Evolutionary conservation across 2,329 filamentous ascomycete genomes (phyloP).

Genomic region (Pseudocercospora fuligena): DNA sequence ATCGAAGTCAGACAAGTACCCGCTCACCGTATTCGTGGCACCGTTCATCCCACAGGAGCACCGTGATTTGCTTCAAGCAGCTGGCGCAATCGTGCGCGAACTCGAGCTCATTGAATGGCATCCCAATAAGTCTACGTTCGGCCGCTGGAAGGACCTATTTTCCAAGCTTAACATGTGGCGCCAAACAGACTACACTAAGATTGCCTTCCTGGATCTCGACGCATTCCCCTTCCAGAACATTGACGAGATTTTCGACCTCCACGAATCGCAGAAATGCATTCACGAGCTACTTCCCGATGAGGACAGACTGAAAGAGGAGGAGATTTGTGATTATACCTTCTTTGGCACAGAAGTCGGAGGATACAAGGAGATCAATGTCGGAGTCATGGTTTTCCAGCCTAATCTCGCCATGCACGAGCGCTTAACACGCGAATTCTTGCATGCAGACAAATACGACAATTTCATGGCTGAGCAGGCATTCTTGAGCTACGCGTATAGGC

Average conservation of each 20-base stretch:
- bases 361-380: conserved; percentile 29
- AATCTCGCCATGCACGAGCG: conserved; percentile 30
- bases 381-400: conserved; percentile 30
- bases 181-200: conserved; percentile 82
- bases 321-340: conserved; percentile 31
- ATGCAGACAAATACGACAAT: conserved; percentile 28
- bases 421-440: conserved; percentile 24
- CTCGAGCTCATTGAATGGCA: conserved; percentile 29
- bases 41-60: conserved; percentile 29
- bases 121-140: conserved; percentile 22
- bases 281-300: conserved; percentile 29
- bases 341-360: conserved; percentile 21
- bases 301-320: conserved; percentile 20
- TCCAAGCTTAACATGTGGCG: conserved; percentile 96
- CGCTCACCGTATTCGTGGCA: conserved; percentile 31
- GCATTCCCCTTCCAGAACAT: conserved; percentile 40
- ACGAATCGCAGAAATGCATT: conserved; percentile 23
- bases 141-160: conserved; percentile 55
- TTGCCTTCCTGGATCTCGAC: conserved; percentile 92
- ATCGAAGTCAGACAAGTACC: conserved; percentile 29
- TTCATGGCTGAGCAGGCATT: conserved; percentile 32
- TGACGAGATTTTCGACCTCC: conserved; percentile 30
- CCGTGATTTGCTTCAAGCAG: conserved; percentile 25
- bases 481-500: conserved; percentile 24
- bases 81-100: conserved; percentile 31